Evolutionary conservation across 2,329 filamentous ascomycete genomes (phyloP).

Genomic region (Hypoxylon sp.): DNA sequence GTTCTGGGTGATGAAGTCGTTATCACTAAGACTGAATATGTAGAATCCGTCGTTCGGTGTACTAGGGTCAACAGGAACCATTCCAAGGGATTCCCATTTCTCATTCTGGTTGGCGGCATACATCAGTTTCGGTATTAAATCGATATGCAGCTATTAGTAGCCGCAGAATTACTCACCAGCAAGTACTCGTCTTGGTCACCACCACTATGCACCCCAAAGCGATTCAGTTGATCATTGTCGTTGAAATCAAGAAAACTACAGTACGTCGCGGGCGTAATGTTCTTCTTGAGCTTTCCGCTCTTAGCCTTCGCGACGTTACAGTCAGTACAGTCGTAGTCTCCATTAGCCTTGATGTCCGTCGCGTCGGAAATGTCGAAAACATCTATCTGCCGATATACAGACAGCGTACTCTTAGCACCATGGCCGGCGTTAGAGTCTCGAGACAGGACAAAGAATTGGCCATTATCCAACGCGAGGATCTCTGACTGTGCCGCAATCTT

Average conservation of each 20-base stretch:
- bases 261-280: conserved; percentile 66
- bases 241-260: conserved; percentile 76
- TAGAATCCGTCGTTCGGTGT: conserved; percentile 66
- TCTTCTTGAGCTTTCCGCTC: conserved; percentile 61
- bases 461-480: conserved; percentile 68
- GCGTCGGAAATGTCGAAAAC: conserved; percentile 70
- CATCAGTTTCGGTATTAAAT: too few relatives aligned
- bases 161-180: conserved; percentile 48
- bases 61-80: conserved; percentile 65
- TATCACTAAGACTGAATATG: conserved; percentile 73
- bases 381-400: conserved; percentile 73
- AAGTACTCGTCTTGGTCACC: conserved; percentile 65
- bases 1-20: conserved; percentile 79
- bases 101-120: too few relatives aligned
- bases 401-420: conserved; percentile 60
- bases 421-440: conserved; percentile 69
- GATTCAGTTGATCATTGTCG: conserved; percentile 67
- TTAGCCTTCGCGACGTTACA: conserved; percentile 42
- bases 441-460: conserved; percentile 72
- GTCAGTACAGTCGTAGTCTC: conserved; percentile 49
- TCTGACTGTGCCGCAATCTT: conserved; percentile 73
- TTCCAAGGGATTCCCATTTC: conserved; percentile 77
- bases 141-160: too few relatives aligned
- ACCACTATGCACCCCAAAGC: conserved; percentile 75
- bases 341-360: conserved; percentile 66